Conservation (phyloP, 306 rosid genomes). For the Biancaea sappan region DNA sequence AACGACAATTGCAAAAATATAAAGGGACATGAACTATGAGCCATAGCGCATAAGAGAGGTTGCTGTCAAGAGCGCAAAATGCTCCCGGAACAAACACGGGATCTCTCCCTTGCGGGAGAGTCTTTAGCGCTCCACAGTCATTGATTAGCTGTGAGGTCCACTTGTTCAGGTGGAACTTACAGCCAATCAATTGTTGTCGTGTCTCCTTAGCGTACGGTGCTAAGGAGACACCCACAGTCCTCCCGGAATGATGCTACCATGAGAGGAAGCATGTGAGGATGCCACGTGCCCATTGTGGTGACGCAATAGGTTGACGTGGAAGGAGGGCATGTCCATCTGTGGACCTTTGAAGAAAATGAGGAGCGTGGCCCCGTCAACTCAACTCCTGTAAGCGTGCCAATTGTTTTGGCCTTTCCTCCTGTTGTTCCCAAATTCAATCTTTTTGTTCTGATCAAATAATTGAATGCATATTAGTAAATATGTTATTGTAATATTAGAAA, state of each 20-base stretch:
- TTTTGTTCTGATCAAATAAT: conserved; percentile 37
- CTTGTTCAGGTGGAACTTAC: too few relatives aligned
- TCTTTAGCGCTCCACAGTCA: too few relatives aligned
- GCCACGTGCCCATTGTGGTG: neutral
- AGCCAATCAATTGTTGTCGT: too few relatives aligned
- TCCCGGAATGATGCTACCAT: neutral
- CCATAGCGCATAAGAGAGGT: conserved; percentile 45
- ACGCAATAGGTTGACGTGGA: conserved; percentile 36
- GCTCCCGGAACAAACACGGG: too few relatives aligned
- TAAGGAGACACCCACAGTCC: too few relatives aligned
- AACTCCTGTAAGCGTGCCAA: conserved; percentile 46
- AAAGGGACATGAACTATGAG: conserved; percentile 53
- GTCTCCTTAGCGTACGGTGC: too few relatives aligned
- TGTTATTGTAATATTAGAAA: too few relatives aligned
- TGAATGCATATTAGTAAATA: too few relatives aligned
- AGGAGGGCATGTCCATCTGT: conserved; percentile 29
- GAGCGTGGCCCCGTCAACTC: conserved; percentile 59
- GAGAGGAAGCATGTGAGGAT: neutral
- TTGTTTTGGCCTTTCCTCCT: conserved; percentile 52
- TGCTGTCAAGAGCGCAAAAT: conserved; percentile 27
- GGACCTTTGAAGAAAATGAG: conserved; percentile 56
- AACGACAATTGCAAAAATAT: neutral
- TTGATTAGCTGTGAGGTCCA: too few relatives aligned
- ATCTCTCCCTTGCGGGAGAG: too few relatives aligned
- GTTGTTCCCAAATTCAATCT: conserved; percentile 33